Evolutionary conservation across 2,329 filamentous ascomycete species (phyloP), one percentile per base, ranked within the genome.

Genomic region (Elsinoe australis): DNA sequence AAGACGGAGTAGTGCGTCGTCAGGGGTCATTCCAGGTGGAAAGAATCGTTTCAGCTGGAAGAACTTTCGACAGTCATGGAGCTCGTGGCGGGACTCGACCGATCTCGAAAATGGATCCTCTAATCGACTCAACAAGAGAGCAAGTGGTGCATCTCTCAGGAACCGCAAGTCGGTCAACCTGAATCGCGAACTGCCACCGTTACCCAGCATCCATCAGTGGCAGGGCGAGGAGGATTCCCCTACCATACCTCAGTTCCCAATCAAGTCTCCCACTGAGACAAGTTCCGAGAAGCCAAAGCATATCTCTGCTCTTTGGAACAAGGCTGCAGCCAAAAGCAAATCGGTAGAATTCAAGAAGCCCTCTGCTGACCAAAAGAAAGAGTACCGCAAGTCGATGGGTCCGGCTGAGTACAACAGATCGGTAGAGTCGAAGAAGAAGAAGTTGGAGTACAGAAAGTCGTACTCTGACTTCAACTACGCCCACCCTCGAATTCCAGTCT

Each of bases 131-230:
- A 38, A 15, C 51, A 18, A 50, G 49, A 53, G 52, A 50, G 4
- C 47, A 51, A 39, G 24, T 49, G 38, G 39, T 22, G 26, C 38
- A 26, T 26, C 52, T 50, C 6, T 57, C 12, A 35, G 34, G 8
- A 48, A 48, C 26, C 45, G 45, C 22, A 28, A 36, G 15, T 38
- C 54, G 21, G 49, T 71, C 50, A 66, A 73, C 47, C 59, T 73
- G 24, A 73, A 73, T 54, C 59, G 70, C 49, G 68, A 72, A 50
- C 56, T 73, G 18, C 71, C 71, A 26, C 70, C 70, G 3, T 53
- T 73, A 8, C 71, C 71, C 5, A 65, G 69, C 39, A 58, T 73
- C 4, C 69, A 72, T 49, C 63, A 59, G 26, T 66, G 62, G 61
- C 60, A 62, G 32, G 51, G 49, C 7, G 54, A 58, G 6, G 55